Evolutionary conservation across 2,329 filamentous ascomycete genomes (phyloP).

Genomic region (Raffaelea albimanens): DNA sequence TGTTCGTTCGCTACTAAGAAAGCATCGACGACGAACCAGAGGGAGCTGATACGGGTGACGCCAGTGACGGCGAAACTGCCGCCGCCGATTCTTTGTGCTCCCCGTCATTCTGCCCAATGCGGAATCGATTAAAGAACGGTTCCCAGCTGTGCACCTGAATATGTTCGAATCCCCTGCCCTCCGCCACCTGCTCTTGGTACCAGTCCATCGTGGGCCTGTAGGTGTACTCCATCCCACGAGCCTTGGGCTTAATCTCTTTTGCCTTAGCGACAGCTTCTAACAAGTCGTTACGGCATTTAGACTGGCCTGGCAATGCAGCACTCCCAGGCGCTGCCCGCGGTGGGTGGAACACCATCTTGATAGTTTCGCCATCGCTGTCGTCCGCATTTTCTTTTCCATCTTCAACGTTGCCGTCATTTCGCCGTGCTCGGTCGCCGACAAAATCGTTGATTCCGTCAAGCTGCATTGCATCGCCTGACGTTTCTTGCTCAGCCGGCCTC

Average conservation of each 20-base stretch:
- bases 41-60: too few relatives aligned
- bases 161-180: constrained; percentile 40
- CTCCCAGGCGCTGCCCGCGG: constrained; percentile 24
- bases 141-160: constrained; percentile 36
- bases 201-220: constrained; percentile 41
- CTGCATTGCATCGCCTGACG: too few relatives aligned
- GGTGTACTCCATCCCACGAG: constrained; percentile 24
- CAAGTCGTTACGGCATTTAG: constrained; percentile 34
- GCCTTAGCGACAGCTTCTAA: constrained; percentile 24
- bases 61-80: too few relatives aligned
- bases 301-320: too few relatives aligned
- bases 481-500: not conserved
- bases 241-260: constrained; percentile 12
- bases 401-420: not conserved
- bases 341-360: constrained; percentile 35
- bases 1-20: too few relatives aligned
- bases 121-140: constrained; percentile 21
- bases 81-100: not conserved
- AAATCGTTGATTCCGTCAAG: not conserved
- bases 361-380: constrained; percentile 15
- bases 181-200: constrained; percentile 37
- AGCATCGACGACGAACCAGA: too few relatives aligned
- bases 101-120: not conserved
- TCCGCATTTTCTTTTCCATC: constrained; percentile 14
- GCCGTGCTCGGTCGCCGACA: constrained; percentile 1